Base-by-base conservation (phyloP, 1,284 basidiomycete genomes). In the Ceratorhiza oryzae-sativae region DNA sequence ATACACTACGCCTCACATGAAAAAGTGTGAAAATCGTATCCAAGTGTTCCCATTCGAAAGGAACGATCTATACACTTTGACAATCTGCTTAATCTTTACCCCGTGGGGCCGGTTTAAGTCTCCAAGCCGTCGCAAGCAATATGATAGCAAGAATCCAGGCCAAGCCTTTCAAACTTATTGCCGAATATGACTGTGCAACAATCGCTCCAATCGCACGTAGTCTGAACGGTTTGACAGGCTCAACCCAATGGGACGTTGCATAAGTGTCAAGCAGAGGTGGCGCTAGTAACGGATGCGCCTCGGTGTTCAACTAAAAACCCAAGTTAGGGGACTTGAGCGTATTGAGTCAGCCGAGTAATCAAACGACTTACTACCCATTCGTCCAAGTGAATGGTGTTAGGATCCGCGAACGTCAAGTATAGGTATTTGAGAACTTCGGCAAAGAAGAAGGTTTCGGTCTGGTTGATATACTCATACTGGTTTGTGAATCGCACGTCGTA, bases 381-480 rank as follows among this genome's bases (percentile, higher is more conserved):
- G 75, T 91, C 87, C 20, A 92, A 80, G 73, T 85, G 87, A 78
- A 89, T 86, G 72, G 84, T 83, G 59, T 79, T 77, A 0, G 90
- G 90, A 77, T 90, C 87, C 75, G 90, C 88, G 77, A 91, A 91
- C 0, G 89, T 91, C 58, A 92, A 83, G 79, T 88, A 89, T 20
- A 73, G 49, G 42, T 73, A 73, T 25, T 73, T 73, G 30, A 67
- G 46, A 8, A 73, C 72, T 53, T 73, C 72, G 8, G 72, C 72
- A 25, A 73, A 73, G 34, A 73, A 73, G 55, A 73, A 73, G 15
- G 72, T 60, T 45, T 73, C 67, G 18, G 67, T 70, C 36, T 70
- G 56, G 46, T 67, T 41, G 62, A 60, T 49, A 27, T 59, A 68
- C 1, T 30, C 25, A 13, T 25, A 5, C 27, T 58, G 59, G 12